Evolutionary conservation across 1,284 basidiomycete genomes (phyloP), one percentile per base, ranked within the genome.

Genomic region (Malassezia furfur): DNA sequence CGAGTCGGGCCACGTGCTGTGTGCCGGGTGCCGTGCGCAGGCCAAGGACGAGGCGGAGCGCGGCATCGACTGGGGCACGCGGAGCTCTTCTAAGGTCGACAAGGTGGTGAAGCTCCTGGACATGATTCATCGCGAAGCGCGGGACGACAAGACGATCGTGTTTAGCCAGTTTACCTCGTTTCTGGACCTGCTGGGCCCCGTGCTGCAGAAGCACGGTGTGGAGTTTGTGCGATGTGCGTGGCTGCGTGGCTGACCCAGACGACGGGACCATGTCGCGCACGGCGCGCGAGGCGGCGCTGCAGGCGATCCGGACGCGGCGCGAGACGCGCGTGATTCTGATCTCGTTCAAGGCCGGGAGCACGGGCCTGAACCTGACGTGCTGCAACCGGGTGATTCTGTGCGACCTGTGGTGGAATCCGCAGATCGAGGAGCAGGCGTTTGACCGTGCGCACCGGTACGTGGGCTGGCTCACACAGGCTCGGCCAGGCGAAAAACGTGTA

Each of bases 341-440:
- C 60, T 94, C 90, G 0, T 93, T 96, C 83, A 96, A 94, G 75
- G 89, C 91, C 12, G 91, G 91, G 2, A 87, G 85, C 68, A 90
- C 88, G 83, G 90, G 91, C 48, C 80, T 98, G 38, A 98, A 98
- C 74, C 73, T 98, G 66, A 96, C 91, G 0, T 85, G 84, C 50
- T 96, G 93, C 77, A 93, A 90, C 75, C 88, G 91, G 62, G 91
- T 94, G 47, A 86, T 94, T 63, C 80, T 96, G 5, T 83, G 88
- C 59, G 91, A 96, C 72, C 76, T 94, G 49, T 96, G 93, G 93
- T 96, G 90, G 88, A 72, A 74, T 54, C 75, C 69, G 15, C 57
- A 64, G 51, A 54, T 69, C 41, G 63, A 68, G 81, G 87, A 89
- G 62, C 91, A 96, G 78, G 91, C 91, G 0, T 93, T 93, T 67